Evolutionary conservation across 2,329 filamentous ascomycete species (phyloP), one percentile per base, ranked within the genome.

Genomic region (Hymenotorrendiella dingleyae): DNA sequence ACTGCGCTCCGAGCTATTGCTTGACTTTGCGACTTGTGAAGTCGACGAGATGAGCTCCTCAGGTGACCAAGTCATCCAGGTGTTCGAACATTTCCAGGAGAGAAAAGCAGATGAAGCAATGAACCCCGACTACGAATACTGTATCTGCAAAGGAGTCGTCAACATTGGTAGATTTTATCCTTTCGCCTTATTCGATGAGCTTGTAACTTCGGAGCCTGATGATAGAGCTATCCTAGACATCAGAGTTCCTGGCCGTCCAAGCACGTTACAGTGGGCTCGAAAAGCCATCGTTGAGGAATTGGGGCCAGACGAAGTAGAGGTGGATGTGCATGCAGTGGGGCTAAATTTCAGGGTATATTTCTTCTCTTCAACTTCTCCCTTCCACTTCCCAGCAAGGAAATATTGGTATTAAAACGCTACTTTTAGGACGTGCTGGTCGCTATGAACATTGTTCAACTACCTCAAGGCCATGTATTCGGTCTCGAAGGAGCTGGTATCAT

Each of bases 111-210:
- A 37, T 23, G n/a, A 24, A 24, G 20, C 33, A 16, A 17, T 47
- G 12, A 42, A 45, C 17, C 56, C 54, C 6, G 57, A 61, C n/a
- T 50, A 36, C 17, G 63, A 66, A 41, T 64, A 57, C 46, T 49
- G 43, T 1, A 16, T 61, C 11, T 5, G 39, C 8, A 30, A 61
- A 24, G 52, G 52, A 4, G 34, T 32, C 7, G 26, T 62, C 7
- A 40, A 58, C n/a, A 44, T 62, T 24, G 42, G 48, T 6, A 48
- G 60, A 36, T 56, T 49, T 42, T 52, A 54, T 28, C 50, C 47
- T 29, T 32, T 55, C 29, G 38, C 43, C 6, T 26, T 56, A 9
- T 23, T 27, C 4, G 36, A 55, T 12, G 45, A 48, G 30, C 26
- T 56, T 32, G 23, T 29, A n/a, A 35, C 14, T 14, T 7, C n/a